Evolutionary conservation across 768 basidiomycete genomes (phyloP), one percentile per base, ranked within the genome.

Genomic region (Pleurotus citrinopileatus): DNA sequence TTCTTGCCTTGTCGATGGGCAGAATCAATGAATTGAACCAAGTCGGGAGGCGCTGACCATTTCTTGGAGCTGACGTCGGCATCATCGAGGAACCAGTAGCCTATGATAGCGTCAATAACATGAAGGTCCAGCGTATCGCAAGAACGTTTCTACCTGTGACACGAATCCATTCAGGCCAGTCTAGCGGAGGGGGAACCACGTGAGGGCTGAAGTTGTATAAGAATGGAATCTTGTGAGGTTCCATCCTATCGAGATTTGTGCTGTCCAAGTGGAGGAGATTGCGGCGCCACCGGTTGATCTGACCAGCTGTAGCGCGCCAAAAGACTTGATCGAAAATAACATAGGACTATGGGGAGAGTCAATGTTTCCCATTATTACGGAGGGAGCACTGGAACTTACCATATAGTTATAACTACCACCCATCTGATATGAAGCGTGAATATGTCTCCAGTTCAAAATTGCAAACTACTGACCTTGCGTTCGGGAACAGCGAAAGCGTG

Each of bases 91-190:
- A 94, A 95, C 96, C 96, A 99, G 67, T 97, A 98, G 7, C 96
- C 96, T 91, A 46, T 7, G 25, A 36, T n/a, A n/a, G n/a, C 23
- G 20, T 13, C 51, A 53, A 45, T 34, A 52, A 32, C 20, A 42
- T 38, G 26, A 26, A 12, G 47, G 9, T n/a, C 29, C 32, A 22
- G 54, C n/a, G 53, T 12, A 23, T 44, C 25, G 1, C 20, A 13
- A 19, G 17, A 9, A 37, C 25, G 19, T 17, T 59, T 64, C 55
- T 60, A 89, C 91, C 92, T 57, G 94, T 94, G 1, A 95, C 83
- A 37, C 91, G 87, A 58, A 98, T 98, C 94, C 95, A 98, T 69
- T 99, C 96, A 3, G 94, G 93, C 97, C 97, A 99, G 67, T 99
- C 96, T 53, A 98, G 71, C 2, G 96, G 96, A 23, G 89, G 92